Base-by-base conservation (phyloP, 768 basidiomycete species). In the Lentinus tigrinus region DNA sequence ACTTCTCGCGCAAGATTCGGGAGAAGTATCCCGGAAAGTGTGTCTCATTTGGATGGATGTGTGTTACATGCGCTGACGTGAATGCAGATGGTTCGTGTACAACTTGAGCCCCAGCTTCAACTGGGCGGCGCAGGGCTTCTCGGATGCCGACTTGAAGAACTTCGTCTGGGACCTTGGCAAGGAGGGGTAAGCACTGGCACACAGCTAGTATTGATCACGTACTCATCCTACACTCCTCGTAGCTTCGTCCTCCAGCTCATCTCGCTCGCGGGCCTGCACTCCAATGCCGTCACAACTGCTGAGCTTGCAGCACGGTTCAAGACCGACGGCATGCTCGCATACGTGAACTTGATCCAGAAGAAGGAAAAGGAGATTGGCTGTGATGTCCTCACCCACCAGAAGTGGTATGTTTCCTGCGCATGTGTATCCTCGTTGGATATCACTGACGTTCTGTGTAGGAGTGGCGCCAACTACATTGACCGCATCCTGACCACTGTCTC, bases 71-170 rank as follows among this genome's bases (percentile, higher is more conserved):
- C 21, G 27, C 54, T 57, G n/a, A 37, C 31, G 31, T 57, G 37
- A 34, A 7, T 34, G 57, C 61, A 91, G 87, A 66, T 87, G 84
- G 85, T 84, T 97, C 63, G 93, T 96, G 21, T 97, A 95, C 70
- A 97, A 96, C 70, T 75, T 97, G 56, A 94, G 92, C 66, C 95
- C 94, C 4, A 93, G 91, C 67, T 96, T 96, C 78, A 94, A 95
- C 70, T 96, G 93, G 94, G 76, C 84, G n/a, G 81, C 78, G 24
- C 85, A 88, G 65, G 93, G 93, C 14, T 95, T 90, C 72, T 81
- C 81, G 85, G 89, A 92, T 62, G 75, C 78, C 4, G 88, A 87
- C 61, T 70, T 96, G 64, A 93, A 89, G 79, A 84, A 81, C 71
- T 95, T 95, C 67, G 77, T 94, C 43, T 94, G 92, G 91, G 91